phyloP scores from a whole-genome alignment of 345 rosid genomes.

The Bretschneidera sinensis region DNA sequence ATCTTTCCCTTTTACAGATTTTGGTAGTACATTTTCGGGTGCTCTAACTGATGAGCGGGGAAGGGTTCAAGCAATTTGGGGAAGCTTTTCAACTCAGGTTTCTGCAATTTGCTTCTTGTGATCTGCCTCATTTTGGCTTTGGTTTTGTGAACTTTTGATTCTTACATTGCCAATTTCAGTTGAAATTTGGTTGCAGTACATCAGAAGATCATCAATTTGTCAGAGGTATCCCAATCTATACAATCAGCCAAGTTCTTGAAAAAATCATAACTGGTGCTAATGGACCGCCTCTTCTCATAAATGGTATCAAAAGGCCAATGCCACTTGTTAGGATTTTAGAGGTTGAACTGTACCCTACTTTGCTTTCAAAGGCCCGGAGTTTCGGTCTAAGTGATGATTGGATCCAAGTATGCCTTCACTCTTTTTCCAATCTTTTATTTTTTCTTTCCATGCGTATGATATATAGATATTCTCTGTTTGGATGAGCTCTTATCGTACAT shows the following conservation, averaged over 20 bases:
- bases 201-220: slow-evolving; percentile 92
- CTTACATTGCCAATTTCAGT: slow-evolving; percentile 36
- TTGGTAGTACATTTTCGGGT: slow-evolving; percentile 95
- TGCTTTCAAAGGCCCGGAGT: slow-evolving; percentile 93
- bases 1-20: slow-evolving; percentile 43
- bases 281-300: slow-evolving; percentile 71
- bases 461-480: neutral
- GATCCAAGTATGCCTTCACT: slow-evolving; percentile 58
- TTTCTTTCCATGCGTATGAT: neutral
- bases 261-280: slow-evolving; percentile 63
- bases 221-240: slow-evolving; percentile 75
- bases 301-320: slow-evolving; percentile 79
- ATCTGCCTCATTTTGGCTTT: neutral
- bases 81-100: slow-evolving; percentile 96
- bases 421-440: neutral
- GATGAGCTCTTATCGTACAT: too few species aligned
- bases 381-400: slow-evolving; percentile 80
- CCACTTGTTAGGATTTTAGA: slow-evolving; percentile 87
- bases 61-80: slow-evolving; percentile 91
- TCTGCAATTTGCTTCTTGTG: slow-evolving; percentile 17
- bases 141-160: neutral
- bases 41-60: slow-evolving; percentile 87
- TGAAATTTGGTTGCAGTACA: slow-evolving; percentile 61
- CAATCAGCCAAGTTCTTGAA: slow-evolving; percentile 71
- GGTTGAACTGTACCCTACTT: slow-evolving; percentile 81